Evolutionary conservation across 2,329 filamentous ascomycete species (phyloP), one percentile per base, ranked within the genome.

Genomic region (Cadophora sp.): DNA sequence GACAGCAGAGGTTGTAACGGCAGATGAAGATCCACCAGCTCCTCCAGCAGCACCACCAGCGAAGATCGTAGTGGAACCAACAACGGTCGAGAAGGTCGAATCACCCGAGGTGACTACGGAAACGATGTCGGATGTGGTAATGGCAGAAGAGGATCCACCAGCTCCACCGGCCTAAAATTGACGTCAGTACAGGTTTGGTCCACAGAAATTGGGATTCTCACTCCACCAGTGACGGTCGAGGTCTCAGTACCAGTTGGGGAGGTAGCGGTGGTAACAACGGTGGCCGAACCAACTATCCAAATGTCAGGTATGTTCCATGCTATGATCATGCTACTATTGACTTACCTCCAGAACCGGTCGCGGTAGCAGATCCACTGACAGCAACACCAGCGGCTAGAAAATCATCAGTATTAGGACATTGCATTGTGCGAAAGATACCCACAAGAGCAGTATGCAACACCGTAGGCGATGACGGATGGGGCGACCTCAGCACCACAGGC

Each of bases 401-500:
- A 60, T n/a, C 16, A 14, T 60, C 48, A 64, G 61, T 48, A 40
- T 9, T 24, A 27, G 24, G 24, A 27, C 9, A 1, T 5, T 4
- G 12, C 34, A 3, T 16, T 3, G 19, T 5, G 51, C 60, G 27
- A 7, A 51, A 1, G 2, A 8, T 51, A 69, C 74, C 62, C 69
- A 76, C 73, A 27, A 56, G 72, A 48, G 65, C 77, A 77, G 70
- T 74, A 77, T 50, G 19, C 59, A 14, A 37, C 46, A 50, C 75
- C 77, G 68, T 75, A 79, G 48, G 73, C 68, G 50, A 77, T 74
- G 34, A 74, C 80, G 73, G 70, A 62, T 14, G 66, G 60, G 8
- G 71, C 76, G 31, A 69, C 73, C 9, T 68, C 72, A 9, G 69
- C n/a, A 62, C 75, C 76, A 71, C 83, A 84, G 40, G 80, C 80